A percentile compares a stretch with the other conserved stretches of the same genome.
These are phyloP conservation scores for Aegilops bicornis DNA, from an alignment of 176 grass and related monocot genomes.

Conservation along the genomic window DNA sequence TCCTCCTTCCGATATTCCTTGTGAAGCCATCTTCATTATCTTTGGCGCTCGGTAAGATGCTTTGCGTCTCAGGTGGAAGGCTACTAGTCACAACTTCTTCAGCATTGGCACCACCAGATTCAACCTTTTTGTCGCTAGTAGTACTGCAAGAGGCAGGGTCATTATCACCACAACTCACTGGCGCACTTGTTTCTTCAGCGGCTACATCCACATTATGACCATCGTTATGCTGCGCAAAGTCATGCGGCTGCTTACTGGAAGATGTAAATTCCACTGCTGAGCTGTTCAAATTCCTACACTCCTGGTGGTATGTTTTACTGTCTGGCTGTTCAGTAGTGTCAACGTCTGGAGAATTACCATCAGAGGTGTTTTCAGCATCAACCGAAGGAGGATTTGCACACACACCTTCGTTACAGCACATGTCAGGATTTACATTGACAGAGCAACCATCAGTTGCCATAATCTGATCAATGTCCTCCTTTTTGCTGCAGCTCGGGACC, in stretches of 20 bases:
- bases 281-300: slow-evolving; percentile 34
- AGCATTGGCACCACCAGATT: slow-evolving; percentile 38
- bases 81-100: slow-evolving; percentile 35
- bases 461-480: slow-evolving; percentile 53
- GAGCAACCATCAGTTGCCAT: slow-evolving; percentile 38
- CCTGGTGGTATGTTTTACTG: slow-evolving; percentile 15
- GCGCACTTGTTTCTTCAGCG: slow-evolving; percentile 11
- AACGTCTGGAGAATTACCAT: slow-evolving; percentile 8
- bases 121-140: slow-evolving; percentile 30
- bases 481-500: slow-evolving; percentile 20
- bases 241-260: slow-evolving; percentile 35
- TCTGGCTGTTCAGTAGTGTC: slow-evolving; percentile 33
- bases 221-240: slow-evolving; percentile 31
- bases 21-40: slow-evolving; percentile 45
- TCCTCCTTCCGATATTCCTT: slow-evolving; percentile 37
- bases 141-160: slow-evolving; percentile 39
- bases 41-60: slow-evolving; percentile 8
- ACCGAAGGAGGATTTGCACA: slow-evolving; percentile 30
- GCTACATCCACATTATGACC: slow-evolving; percentile 36
- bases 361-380: slow-evolving; percentile 31
- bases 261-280: slow-evolving; percentile 30
- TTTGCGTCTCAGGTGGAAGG: slow-evolving; percentile 45
- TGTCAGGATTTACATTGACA: slow-evolving; percentile 30
- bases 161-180: slow-evolving; percentile 38
- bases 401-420: slow-evolving; percentile 20